phyloP scores from a whole-genome alignment of 495 filamentous ascomycete genomes.

The Penicillium alfredii region DNA sequence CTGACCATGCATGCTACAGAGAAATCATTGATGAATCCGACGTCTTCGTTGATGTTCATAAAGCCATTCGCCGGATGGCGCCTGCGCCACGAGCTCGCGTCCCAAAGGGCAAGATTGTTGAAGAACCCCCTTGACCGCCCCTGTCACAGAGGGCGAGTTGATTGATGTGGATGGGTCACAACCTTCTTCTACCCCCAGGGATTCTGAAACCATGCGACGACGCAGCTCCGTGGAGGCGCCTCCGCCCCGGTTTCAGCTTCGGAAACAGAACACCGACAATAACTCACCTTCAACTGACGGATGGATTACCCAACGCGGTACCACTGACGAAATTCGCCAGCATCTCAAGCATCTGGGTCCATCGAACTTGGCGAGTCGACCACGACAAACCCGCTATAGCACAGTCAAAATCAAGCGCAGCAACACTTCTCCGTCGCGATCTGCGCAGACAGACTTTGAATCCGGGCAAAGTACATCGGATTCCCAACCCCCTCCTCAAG shows the following conservation, averaged over 20 bases:
- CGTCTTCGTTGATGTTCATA: constrained; percentile 94
- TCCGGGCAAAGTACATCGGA: constrained; percentile 27
- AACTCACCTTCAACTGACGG: constrained; percentile 21
- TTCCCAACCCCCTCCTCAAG: constrained; percentile 15
- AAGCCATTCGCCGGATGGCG: constrained; percentile 79
- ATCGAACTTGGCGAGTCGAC: constrained; percentile 80
- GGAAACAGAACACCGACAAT: constrained; percentile 27
- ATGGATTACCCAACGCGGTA: constrained; percentile 33
- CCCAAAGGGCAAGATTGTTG: constrained; percentile 52
- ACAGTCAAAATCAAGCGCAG: constrained; percentile 85
- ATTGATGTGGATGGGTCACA: constrained; percentile 31
- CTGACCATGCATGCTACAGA: too few species aligned
- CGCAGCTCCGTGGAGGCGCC: constrained; percentile 48
- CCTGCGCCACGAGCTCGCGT: constrained; percentile 59
- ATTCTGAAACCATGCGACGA: constrained; percentile 16
- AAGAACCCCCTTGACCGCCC: constrained; percentile 36
- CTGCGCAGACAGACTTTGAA: constrained; percentile 34
- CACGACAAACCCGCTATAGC: constrained; percentile 75
- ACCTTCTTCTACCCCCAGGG: constrained; percentile 6
- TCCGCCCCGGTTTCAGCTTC: constrained; percentile 42
- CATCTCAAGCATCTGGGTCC: constrained; percentile 90
- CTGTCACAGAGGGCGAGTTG: constrained; percentile 26
- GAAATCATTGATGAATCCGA: constrained; percentile 88
- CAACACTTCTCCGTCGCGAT: constrained; percentile 40
- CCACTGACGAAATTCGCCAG: constrained; percentile 61